Conservation (phyloP, 257 asterid species). For the Forsythia viridissima region DNA sequence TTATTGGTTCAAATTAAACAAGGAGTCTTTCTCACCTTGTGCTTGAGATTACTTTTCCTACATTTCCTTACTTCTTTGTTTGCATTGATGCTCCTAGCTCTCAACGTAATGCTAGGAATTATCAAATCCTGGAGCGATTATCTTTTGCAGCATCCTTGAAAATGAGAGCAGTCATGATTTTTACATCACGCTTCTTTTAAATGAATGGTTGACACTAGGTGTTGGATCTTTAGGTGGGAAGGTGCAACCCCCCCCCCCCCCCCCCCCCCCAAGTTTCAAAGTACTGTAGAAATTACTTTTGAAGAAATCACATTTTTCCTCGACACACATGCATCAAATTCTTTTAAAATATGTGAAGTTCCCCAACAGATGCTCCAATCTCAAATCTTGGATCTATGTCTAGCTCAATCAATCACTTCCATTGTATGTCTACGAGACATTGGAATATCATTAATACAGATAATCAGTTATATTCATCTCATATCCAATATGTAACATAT, state of each 20-base stretch:
- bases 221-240: background rate
- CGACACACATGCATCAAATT: background rate
- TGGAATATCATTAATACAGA: background rate
- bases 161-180: background rate
- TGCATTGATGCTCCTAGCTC: background rate
- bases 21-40: background rate
- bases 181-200: background rate
- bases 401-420: background rate
- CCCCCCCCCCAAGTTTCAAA: too few species aligned
- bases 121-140: background rate
- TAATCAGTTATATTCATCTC: background rate
- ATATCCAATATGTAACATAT: background rate
- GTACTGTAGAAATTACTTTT: background rate
- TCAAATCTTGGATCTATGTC: background rate
- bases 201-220: background rate
- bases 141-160: conserved; percentile 1
- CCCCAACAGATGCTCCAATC: background rate
- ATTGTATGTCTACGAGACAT: background rate
- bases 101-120: background rate
- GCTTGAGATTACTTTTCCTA: background rate
- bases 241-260: background rate
- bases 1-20: too few species aligned
- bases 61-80: background rate
- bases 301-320: background rate
- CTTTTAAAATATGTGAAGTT: background rate